phyloP scores from a whole-genome alignment of 164 flowering plant species.

The Stephania yunnanensis region DNA sequence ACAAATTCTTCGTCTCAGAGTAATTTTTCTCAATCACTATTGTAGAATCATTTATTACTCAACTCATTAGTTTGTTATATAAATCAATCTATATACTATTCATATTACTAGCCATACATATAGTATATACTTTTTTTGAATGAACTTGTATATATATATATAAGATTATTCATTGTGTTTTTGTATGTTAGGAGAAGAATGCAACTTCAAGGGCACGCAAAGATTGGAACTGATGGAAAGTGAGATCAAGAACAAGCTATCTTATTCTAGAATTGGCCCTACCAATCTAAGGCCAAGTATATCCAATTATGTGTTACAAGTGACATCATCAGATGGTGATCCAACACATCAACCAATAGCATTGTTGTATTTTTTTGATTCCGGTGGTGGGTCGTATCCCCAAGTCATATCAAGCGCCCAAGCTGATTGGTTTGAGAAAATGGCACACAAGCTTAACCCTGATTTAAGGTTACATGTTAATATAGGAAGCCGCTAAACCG shows the following conservation, averaged over 20 bases:
- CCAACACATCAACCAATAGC: constrained; percentile 29
- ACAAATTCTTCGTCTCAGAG: constrained; percentile 28
- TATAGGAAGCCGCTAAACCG: neutral
- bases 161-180: neutral
- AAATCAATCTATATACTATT: too few species aligned
- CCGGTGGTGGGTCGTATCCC: constrained; percentile 93
- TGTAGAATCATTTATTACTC: too few species aligned
- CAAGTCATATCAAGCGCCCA: constrained; percentile 76
- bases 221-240: constrained; percentile 55
- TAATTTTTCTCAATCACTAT: constrained; percentile 3
- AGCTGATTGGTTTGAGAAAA: constrained; percentile 60
- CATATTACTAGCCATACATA: too few species aligned
- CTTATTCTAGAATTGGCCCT: constrained; percentile 62
- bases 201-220: constrained; percentile 58
- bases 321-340: constrained; percentile 38
- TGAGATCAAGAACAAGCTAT: constrained; percentile 43
- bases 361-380: constrained; percentile 73
- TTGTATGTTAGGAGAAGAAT: constrained; percentile 33
- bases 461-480: constrained; percentile 39
- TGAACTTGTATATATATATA: too few species aligned
- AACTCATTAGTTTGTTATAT: too few species aligned
- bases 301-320: constrained; percentile 67
- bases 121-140: too few species aligned
- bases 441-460: constrained; percentile 59
- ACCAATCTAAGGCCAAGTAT: constrained; percentile 75